Percentiles rank a stretch among this genome's conserved stretches.
Conservation (phyloP, 2,329 filamentous ascomycete genomes). For the Alternaria sp. region DNA sequence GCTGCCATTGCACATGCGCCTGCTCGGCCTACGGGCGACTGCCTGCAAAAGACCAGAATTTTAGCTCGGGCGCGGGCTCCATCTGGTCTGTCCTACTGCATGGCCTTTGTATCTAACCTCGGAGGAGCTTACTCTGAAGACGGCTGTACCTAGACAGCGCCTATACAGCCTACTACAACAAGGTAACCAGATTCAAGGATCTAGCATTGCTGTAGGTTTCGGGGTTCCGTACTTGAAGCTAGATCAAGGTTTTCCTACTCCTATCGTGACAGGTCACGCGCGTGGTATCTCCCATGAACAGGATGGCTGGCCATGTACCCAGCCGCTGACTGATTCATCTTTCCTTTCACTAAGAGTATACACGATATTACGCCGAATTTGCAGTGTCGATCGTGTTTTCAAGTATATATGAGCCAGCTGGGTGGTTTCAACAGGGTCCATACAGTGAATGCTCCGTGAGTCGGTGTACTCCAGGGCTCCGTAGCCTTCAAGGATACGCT, state of each 20-base stretch:
- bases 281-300: not conserved
- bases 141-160: not conserved
- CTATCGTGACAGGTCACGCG: not conserved
- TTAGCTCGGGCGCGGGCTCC: not conserved
- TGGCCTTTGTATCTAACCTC: not conserved
- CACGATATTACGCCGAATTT: not conserved
- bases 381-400: not conserved
- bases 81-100: not conserved
- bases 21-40: not conserved
- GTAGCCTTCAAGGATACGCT: not conserved
- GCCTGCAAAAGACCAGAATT: not conserved
- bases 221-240: not conserved
- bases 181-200: not conserved
- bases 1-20: not conserved
- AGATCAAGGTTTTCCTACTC: not conserved
- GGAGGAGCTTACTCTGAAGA: not conserved
- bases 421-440: not conserved
- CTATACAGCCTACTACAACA: not conserved
- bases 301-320: not conserved
- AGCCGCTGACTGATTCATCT: not conserved
- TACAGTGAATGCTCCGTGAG: not conserved
- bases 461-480: not conserved
- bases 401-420: not conserved
- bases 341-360: not conserved
- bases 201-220: not conserved